Percentiles rank a stretch among this genome's conserved stretches.
Evolutionary conservation across 495 filamentous ascomycete species (phyloP).

Genomic region (Mytilinidion resinicola): DNA sequence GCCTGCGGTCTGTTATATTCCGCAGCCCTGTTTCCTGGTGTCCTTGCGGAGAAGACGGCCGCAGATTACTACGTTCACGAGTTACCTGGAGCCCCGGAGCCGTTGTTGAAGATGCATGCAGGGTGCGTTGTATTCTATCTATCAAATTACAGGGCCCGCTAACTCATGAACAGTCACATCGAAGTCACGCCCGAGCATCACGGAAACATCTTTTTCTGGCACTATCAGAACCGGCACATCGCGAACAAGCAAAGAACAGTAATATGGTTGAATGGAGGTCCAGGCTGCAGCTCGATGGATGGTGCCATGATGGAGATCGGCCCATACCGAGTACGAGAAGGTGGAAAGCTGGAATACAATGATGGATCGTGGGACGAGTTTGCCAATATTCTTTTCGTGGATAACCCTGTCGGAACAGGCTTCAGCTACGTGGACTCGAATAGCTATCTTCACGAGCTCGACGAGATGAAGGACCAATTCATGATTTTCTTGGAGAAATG

Average conservation of each 20-base stretch:
- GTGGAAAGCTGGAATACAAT: constrained; percentile 70
- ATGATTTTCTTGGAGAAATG: constrained; percentile 84
- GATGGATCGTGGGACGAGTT: constrained; percentile 96
- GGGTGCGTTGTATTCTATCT: constrained; percentile 54
- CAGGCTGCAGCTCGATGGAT: constrained; percentile 94
- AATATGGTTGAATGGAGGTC: constrained; percentile 95
- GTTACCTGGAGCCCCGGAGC: constrained; percentile 78
- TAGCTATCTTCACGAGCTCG: constrained; percentile 74
- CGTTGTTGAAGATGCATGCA: constrained; percentile 92
- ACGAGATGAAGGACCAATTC: constrained; percentile 85
- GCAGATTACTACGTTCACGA: constrained; percentile 84
- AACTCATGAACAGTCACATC: constrained; percentile 60
- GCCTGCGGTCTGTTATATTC: constrained; percentile 18
- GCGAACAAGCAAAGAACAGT: constrained; percentile 87
- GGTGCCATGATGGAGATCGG: constrained; percentile 97
- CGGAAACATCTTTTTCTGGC: constrained; percentile 98
- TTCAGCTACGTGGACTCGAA: constrained; percentile 92
- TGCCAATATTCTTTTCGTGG: constrained; percentile 90
- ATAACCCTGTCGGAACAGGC: constrained; percentile 92
- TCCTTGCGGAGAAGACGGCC: constrained; percentile 49
- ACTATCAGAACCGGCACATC: constrained; percentile 90
- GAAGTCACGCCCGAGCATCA: constrained; percentile 76
- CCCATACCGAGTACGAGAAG: constrained; percentile 78
- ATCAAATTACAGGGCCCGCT: background rate
- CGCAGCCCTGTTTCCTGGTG: constrained; percentile 20